Base-by-base conservation (phyloP, 2,329 filamentous ascomycete species). In the Diaporthe australafricana region DNA sequence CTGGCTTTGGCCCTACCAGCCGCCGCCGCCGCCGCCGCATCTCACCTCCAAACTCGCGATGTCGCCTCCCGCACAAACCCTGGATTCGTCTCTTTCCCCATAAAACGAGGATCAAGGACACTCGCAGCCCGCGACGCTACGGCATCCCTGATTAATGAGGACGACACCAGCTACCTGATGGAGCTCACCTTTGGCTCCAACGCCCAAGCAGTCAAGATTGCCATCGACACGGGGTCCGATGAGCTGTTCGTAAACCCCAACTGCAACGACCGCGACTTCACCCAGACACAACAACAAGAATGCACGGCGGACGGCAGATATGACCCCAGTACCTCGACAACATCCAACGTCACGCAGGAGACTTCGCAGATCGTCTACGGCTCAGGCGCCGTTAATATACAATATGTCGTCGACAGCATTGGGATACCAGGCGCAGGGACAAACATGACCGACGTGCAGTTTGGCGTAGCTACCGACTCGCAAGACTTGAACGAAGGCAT, bases 241-340 rank as follows among this genome's bases (percentile, higher is more conserved):
- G 87, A 89, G 79, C 82, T 89, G 35, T 89, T 87, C 84, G 85
- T 88, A 8, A 92, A 93, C 76, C 86, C 89, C 0, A 84, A 87
- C 72, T 88, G 86, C 77, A 88, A 86, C 14, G 77, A 77, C 3
- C 80, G 90, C 14, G 60, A 75, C 16, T 75, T 77, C 9, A 75
- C 79, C 5, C 78, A 84, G 65, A 74, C 76, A 38, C 77, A 74
- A 20, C 50, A 53, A 27, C 50, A 72, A 25, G 84, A 85, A 73
- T 87, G 85, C 76, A 73, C 78, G 20, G 79, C 79, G 17, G 77
- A 83, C 17, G 85, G 85, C 50, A 75, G 76, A 56, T 87, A 87
- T 75, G 76, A 81, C 53, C 76, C 81, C 3, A 63, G 72, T 5
- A 73, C 74, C 3, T 87, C 85, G 0, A 79, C 78, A 1, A 82